phyloP scores from a whole-genome alignment of 352 stramenopile genomes.

The Phytophthora melonis region DNA sequence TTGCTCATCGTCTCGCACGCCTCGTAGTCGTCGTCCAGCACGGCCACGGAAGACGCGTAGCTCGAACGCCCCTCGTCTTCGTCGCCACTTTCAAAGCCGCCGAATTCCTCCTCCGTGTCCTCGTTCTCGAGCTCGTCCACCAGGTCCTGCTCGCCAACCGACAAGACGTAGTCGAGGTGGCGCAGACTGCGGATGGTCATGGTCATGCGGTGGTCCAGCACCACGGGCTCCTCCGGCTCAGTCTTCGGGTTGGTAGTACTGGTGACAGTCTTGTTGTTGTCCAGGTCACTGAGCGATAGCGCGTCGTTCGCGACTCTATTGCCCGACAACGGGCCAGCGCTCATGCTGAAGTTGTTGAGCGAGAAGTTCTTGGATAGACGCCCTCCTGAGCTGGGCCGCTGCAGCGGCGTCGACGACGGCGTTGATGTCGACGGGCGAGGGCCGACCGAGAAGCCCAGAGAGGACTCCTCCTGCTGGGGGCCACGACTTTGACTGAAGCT shows the following conservation, averaged over 20 bases:
- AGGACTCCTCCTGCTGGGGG: conserved; percentile 25
- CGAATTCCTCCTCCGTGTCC: conserved; percentile 38
- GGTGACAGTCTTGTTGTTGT: conserved; percentile 11
- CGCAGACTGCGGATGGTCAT: conserved; percentile 49
- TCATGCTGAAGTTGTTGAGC: conserved; percentile 30
- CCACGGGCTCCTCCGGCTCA: conserved; percentile 47
- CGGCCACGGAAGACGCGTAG: conserved; percentile 64
- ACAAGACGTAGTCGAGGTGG: conserved; percentile 56
- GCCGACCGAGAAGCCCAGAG: conserved; percentile 37
- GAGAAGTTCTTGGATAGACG: conserved; percentile 31
- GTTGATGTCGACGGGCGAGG: conserved; percentile 31
- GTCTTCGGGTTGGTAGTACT: conserved; percentile 13
- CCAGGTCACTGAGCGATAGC: conserved; percentile 56
- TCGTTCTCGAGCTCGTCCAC: conserved; percentile 44
- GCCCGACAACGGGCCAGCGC: conserved; percentile 22
- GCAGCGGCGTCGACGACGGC: conserved; percentile 23
- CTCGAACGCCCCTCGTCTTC: conserved; percentile 45
- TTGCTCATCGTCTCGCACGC: conserved; percentile 39
- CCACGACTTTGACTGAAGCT: conserved; percentile 34
- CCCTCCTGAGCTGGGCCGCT: conserved; percentile 25
- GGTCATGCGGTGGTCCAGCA: conserved; percentile 57
- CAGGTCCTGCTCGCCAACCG: conserved; percentile 44
- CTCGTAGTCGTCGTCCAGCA: conserved; percentile 53
- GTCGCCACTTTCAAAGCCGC: conserved; percentile 45
- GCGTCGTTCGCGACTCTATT: conserved; percentile 49